These are phyloP conservation scores for Paramarasmius palmivorus DNA, from an alignment of 1,284 basidiomycete genomes.

Conservation along the genomic window DNA sequence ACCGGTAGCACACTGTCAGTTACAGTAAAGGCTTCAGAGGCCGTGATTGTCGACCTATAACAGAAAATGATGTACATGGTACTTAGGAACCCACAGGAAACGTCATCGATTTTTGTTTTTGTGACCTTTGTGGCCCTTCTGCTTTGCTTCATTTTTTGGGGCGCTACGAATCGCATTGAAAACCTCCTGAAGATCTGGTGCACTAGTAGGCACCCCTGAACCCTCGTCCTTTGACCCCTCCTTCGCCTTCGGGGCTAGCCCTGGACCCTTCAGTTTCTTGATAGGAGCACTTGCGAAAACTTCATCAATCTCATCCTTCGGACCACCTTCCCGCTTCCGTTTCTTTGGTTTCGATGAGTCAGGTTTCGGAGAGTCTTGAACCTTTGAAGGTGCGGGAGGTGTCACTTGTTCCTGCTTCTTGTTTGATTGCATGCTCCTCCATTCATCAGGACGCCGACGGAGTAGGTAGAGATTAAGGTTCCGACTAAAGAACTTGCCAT, in stretches of 20 bases:
- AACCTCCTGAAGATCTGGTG: conserved; percentile 9
- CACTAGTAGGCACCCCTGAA: background rate
- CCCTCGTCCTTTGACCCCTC: background rate
- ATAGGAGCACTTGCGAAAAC: conserved; percentile 62
- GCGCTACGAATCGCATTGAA: conserved; percentile 12
- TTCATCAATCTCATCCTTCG: conserved; percentile 68
- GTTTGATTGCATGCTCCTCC: conserved; percentile 61
- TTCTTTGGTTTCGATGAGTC: conserved; percentile 14
- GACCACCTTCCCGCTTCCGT: conserved; percentile 31
- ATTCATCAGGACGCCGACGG: conserved; percentile 77
- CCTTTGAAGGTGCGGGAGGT: background rate
- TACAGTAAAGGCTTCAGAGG: conserved; percentile 37
- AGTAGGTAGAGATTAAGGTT: conserved; percentile 81
- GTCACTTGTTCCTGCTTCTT: conserved; percentile 18
- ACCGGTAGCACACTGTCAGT: conserved; percentile 28
- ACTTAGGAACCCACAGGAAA: background rate
- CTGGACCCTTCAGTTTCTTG: conserved; percentile 46
- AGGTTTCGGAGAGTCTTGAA: background rate
- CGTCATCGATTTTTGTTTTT: too few relatives aligned
- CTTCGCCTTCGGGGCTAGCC: background rate
- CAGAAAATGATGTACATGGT: background rate
- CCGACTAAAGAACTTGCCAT: conserved; percentile 84
- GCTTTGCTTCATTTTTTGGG: conserved; percentile 7
- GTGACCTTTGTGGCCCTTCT: background rate
- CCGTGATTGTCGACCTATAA: conserved; percentile 37